Percentiles rank a stretch among this genome's conserved stretches.
These are phyloP conservation scores for Geranium brycei DNA, from an alignment of 345 rosid species.

Conservation along the genomic window DNA sequence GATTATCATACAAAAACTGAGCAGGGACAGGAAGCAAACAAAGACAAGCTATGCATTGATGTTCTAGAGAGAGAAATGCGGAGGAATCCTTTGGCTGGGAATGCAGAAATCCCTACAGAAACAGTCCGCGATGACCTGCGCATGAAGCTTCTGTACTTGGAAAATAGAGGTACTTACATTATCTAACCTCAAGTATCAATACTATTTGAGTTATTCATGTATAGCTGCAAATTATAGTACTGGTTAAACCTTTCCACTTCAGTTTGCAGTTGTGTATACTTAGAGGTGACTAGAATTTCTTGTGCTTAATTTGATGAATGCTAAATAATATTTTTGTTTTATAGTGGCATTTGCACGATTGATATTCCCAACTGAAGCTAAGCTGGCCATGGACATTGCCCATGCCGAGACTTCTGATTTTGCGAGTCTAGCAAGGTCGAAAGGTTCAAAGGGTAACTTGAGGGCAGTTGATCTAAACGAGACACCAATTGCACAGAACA, in stretches of 20 bases:
- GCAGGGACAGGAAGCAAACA: constrained; percentile 76
- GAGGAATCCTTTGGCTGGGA: constrained; percentile 55
- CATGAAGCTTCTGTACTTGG: constrained; percentile 77
- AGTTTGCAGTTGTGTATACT: too few species aligned
- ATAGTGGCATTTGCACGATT: constrained; percentile 83
- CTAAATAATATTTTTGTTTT: constrained; percentile 5
- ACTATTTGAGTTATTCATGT: too few species aligned
- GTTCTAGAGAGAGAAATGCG: constrained; percentile 70
- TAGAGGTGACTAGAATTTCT: too few species aligned
- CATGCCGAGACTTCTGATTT: constrained; percentile 58
- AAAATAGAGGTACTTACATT: constrained; percentile 66
- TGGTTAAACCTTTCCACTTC: too few species aligned
- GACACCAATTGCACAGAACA: constrained; percentile 60
- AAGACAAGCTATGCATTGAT: constrained; percentile 67
- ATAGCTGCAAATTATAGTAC: too few species aligned
- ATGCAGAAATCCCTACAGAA: constrained; percentile 32
- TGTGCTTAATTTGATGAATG: neutral
- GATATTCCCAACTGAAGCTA: constrained; percentile 82
- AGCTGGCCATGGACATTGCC: constrained; percentile 85
- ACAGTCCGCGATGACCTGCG: constrained; percentile 61
- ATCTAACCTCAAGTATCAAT: too few species aligned
- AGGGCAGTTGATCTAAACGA: constrained; percentile 82
- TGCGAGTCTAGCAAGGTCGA: constrained; percentile 45
- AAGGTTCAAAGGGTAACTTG: constrained; percentile 47
- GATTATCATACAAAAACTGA: constrained; percentile 59